Evolutionary conservation across 2,329 filamentous ascomycete species (phyloP), one percentile per base, ranked within the genome.

Genomic region (Westerdykella sp.): DNA sequence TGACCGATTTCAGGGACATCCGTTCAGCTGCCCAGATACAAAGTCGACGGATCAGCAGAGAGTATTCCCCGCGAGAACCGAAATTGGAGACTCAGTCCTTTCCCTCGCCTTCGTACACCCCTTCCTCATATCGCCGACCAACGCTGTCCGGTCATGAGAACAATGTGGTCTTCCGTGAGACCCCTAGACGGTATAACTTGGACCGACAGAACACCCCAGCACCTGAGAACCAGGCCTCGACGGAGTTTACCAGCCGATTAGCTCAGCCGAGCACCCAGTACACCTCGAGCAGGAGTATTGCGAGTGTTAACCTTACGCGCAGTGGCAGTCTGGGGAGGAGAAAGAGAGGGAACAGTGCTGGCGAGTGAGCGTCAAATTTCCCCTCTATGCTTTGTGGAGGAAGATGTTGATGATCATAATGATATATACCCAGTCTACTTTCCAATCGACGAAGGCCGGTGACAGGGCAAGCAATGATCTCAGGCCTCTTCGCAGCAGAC

Each of bases 1-100:
- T 71, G 65, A 75, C 72, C 5, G 72, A 74, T 37, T 61, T 69
- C 44, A 61, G 66, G 18, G 51, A 59, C 22, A 48, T 62, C 21
- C 64, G 68, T 5, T 31, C 44, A 21, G 38, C 50, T 25, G 57
- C 55, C 22, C 13, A 9, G 13, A 7, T 18, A 35, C 53, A 54
- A 18, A 46, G 48, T 9, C 49, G 49, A 18, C 54, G 58, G 36
- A 50, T 54, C 31, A 59, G 54, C 39, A 56, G 64, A 42, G 61
- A 66, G 11, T 69, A 67, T 41, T 63, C 62, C 9, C 63, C 62
- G 10, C 57, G 63, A 6, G 59, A 67, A 32, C 66, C 66, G 2
- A 53, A 69, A 48, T 65, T 65, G 6, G 60, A 65, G 34, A 49
- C 62, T 10, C 60, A 61, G 34, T 59, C 60, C 25, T 61, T 57